phyloP scores from a whole-genome alignment of 345 rosid genomes.

The Bretschneidera sinensis region DNA sequence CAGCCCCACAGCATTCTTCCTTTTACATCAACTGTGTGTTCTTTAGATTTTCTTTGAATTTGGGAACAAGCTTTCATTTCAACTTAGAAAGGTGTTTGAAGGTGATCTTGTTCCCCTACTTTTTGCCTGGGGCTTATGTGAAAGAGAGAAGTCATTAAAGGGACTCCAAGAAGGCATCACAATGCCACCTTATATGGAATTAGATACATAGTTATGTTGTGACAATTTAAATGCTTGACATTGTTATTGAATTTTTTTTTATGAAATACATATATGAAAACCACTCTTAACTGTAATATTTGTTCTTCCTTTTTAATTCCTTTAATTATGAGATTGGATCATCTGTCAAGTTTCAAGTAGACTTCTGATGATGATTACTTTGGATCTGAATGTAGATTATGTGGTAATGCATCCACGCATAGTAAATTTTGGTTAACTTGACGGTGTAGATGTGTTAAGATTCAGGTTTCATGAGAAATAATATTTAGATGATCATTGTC shows the following conservation, averaged over 20 bases:
- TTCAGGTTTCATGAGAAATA: no score
- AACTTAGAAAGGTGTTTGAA: constrained; percentile 23
- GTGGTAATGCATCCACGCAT: no score
- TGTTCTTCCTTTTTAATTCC: background rate
- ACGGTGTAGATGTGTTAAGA: no score
- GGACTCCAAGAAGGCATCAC: constrained; percentile 28
- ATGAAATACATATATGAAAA: constrained; percentile 31
- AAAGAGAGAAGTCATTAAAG: constrained; percentile 22
- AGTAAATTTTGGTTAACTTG: no score
- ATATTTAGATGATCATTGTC: no score
- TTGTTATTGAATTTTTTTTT: constrained; percentile 35
- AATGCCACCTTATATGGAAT: constrained; percentile 34
- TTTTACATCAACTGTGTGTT: constrained; percentile 22
- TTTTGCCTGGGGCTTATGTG: constrained; percentile 35
- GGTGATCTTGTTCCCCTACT: constrained; percentile 27
- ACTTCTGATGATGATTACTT: no score
- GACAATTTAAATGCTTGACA: constrained; percentile 34
- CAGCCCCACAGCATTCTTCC: constrained; percentile 20
- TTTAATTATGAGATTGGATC: background rate
- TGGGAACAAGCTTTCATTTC: constrained; percentile 36
- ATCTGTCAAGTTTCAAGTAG: background rate
- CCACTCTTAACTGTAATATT: constrained; percentile 19
- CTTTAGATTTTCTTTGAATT: constrained; percentile 12
- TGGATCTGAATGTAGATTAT: no score
- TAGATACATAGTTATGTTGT: constrained; percentile 40